phyloP scores from a whole-genome alignment of 2,329 filamentous ascomycete genomes.

The Atkinsonella hypoxylon region DNA sequence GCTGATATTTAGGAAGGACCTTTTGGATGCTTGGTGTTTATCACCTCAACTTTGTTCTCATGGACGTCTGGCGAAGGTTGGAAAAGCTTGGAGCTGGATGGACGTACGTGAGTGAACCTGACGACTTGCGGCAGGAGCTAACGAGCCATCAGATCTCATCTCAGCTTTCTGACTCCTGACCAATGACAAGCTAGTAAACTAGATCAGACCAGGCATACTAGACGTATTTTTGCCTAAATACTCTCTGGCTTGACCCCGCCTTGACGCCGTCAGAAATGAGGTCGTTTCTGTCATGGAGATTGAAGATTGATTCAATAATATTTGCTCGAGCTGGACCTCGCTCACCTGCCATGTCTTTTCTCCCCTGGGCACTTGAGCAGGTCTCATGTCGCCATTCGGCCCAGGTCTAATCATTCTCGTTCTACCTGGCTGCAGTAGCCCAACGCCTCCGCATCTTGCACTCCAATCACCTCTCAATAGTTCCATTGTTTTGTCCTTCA shows the following conservation, averaged over 20 bases:
- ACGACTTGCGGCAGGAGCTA: too few relatives aligned
- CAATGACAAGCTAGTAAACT: background rate
- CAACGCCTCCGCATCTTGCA: background rate
- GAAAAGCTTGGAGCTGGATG: too few relatives aligned
- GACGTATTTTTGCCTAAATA: background rate
- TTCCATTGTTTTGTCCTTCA: background rate
- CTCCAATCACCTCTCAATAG: background rate
- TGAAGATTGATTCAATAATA: too few relatives aligned
- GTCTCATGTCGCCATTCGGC: slow-evolving; percentile 1
- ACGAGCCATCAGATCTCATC: slow-evolving; percentile 1
- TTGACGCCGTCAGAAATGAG: too few relatives aligned
- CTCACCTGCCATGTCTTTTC: slow-evolving; percentile 2
- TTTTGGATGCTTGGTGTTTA: background rate
- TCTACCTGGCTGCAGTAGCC: background rate
- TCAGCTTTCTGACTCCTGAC: background rate
- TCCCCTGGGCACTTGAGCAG: background rate
- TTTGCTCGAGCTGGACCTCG: background rate
- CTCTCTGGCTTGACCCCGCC: too few relatives aligned
- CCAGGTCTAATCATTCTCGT: background rate
- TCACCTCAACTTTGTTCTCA: background rate
- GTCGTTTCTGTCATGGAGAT: too few relatives aligned
- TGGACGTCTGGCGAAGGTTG: too few relatives aligned
- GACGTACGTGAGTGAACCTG: too few relatives aligned
- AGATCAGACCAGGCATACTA: background rate
- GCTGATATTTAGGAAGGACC: background rate